phyloP scores from a whole-genome alignment of 768 basidiomycete genomes.

The Panus rudis region DNA sequence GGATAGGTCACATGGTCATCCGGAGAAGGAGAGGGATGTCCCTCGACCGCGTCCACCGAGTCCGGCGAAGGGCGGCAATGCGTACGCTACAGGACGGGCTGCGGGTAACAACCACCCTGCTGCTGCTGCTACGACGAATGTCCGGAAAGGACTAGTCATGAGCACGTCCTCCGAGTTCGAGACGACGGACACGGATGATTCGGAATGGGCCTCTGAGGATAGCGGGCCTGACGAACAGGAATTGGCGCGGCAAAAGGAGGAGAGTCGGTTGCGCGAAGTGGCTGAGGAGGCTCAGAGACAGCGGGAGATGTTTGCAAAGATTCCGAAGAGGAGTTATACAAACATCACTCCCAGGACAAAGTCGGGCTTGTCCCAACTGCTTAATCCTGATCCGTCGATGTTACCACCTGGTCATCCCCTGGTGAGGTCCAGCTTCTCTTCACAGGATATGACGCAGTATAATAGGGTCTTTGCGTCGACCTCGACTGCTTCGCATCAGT shows the following conservation, averaged over 20 bases:
- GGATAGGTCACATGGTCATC: background rate
- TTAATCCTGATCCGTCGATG: slow-evolving; percentile 63
- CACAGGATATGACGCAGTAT: slow-evolving; percentile 38
- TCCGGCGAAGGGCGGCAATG: no score
- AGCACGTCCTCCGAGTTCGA: slow-evolving; percentile 43
- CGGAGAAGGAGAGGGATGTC: slow-evolving; percentile 10
- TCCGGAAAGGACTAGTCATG: slow-evolving; percentile 40
- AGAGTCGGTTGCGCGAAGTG: slow-evolving; percentile 40
- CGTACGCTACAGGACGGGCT: no score
- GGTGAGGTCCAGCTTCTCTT: slow-evolving; percentile 46
- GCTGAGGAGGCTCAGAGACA: slow-evolving; percentile 57
- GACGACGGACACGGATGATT: slow-evolving; percentile 43
- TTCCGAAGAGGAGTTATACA: slow-evolving; percentile 58
- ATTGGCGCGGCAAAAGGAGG: slow-evolving; percentile 18
- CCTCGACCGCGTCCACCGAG: no score
- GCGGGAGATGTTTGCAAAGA: slow-evolving; percentile 67
- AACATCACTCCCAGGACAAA: slow-evolving; percentile 45
- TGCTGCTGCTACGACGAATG: no score
- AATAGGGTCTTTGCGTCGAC: no score
- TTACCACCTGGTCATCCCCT: slow-evolving; percentile 54
- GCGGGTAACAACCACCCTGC: background rate
- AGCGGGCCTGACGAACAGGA: slow-evolving; percentile 19
- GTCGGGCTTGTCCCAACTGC: slow-evolving; percentile 57
- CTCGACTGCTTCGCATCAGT: no score
- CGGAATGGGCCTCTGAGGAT: slow-evolving; percentile 55